These are phyloP conservation scores for Rauvolfia tetraphylla DNA, from an alignment of 257 asterid species.

Conservation along the genomic window DNA sequence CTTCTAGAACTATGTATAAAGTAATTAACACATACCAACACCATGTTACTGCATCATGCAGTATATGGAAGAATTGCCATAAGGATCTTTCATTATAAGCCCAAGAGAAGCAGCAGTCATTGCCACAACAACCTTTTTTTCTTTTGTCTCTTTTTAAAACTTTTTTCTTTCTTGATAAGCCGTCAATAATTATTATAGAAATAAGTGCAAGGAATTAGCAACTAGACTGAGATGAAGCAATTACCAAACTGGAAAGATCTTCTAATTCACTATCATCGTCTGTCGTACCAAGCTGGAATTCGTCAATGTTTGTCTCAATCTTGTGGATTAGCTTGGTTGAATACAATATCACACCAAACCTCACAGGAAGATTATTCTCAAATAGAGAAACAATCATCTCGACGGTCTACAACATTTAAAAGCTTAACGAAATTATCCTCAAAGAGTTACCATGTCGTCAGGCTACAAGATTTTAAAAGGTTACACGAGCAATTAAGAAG, in stretches of 20 bases:
- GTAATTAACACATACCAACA: background rate
- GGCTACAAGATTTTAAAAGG: slow-evolving; percentile 47
- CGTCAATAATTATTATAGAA: background rate
- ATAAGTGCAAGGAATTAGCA: slow-evolving; percentile 5
- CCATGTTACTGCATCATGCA: too few species aligned
- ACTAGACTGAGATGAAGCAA: slow-evolving; percentile 14
- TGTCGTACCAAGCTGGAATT: slow-evolving; percentile 44
- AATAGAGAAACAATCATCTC: slow-evolving; percentile 67
- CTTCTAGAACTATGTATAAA: too few species aligned
- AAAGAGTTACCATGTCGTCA: slow-evolving; percentile 57
- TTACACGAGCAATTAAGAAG: slow-evolving; percentile 19
- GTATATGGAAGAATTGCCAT: slow-evolving; percentile 2
- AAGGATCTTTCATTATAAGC: background rate
- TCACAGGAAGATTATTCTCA: slow-evolving; percentile 85
- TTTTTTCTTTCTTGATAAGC: background rate
- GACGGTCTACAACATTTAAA: slow-evolving; percentile 52
- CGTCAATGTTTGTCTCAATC: slow-evolving; percentile 69
- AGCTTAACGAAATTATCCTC: slow-evolving; percentile 63
- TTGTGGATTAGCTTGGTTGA: slow-evolving; percentile 59
- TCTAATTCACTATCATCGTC: slow-evolving; percentile 35
- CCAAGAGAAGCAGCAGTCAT: too few species aligned
- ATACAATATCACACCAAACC: slow-evolving; percentile 94
- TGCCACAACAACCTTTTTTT: background rate
- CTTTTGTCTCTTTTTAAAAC: background rate
- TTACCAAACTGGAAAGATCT: slow-evolving; percentile 86